Conservation (phyloP, 176 grass and related monocot species). For the Zea mays region DNA sequence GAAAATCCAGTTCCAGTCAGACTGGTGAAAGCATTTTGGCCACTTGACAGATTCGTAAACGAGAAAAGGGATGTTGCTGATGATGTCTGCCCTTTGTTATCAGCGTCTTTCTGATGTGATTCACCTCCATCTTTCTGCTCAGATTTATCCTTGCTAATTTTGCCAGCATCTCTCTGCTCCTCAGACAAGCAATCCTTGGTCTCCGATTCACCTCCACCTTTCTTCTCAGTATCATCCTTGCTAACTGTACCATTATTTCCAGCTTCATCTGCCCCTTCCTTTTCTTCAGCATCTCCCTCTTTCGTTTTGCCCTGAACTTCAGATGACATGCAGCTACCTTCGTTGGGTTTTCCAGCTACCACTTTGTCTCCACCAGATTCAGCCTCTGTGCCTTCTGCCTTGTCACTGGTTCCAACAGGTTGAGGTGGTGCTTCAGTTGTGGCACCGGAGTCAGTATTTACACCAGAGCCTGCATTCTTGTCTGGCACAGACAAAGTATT, state of each 20-base stretch:
- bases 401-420: slow-evolving; percentile 41
- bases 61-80: slow-evolving; percentile 57
- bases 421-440: slow-evolving; percentile 20
- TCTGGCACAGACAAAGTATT: slow-evolving; percentile 21
- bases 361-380: slow-evolving; percentile 43
- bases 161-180: slow-evolving; percentile 1
- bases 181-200: background rate
- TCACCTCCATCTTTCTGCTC: slow-evolving; percentile 46
- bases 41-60: slow-evolving; percentile 84
- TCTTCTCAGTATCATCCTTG: background rate
- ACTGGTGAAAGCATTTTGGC: slow-evolving; percentile 95
- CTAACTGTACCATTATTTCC: slow-evolving; percentile 39
- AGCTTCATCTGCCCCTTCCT: slow-evolving; percentile 40
- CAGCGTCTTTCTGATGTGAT: slow-evolving; percentile 50
- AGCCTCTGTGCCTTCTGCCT: slow-evolving; percentile 38
- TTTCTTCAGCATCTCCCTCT: slow-evolving; percentile 43
- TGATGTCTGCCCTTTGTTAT: slow-evolving; percentile 49
- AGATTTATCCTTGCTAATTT: slow-evolving; percentile 35
- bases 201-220: background rate
- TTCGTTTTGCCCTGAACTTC: slow-evolving; percentile 37
- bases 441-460: too few species aligned
- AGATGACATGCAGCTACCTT: slow-evolving; percentile 39
- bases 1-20: slow-evolving; percentile 89
- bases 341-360: slow-evolving; percentile 38
- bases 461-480: slow-evolving; percentile 35